Evolutionary conservation across 2,329 filamentous ascomycete species (phyloP).

Genomic region (Microthyrium microscopicum): DNA sequence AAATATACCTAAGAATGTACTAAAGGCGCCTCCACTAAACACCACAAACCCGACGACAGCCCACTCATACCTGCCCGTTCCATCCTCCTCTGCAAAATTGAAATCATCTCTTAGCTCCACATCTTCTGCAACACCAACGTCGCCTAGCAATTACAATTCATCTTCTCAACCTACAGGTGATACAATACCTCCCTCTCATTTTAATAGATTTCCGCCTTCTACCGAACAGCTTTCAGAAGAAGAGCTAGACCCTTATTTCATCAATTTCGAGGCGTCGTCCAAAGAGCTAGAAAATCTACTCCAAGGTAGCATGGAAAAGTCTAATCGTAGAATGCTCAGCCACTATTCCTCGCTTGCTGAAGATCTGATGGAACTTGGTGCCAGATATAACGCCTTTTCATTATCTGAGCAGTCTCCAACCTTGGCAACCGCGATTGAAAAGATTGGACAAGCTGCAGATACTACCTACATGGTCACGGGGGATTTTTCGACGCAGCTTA

Average conservation of each 20-base stretch:
- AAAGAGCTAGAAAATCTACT: slow-evolving; percentile 80
- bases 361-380: slow-evolving; percentile 83
- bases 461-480: slow-evolving; percentile 92
- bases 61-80: slow-evolving; percentile 76
- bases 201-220: slow-evolving; percentile 69
- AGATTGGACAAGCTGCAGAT: slow-evolving; percentile 85
- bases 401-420: slow-evolving; percentile 81
- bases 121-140: slow-evolving; percentile 33
- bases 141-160: slow-evolving; percentile 34
- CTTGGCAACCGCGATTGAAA: slow-evolving; percentile 82
- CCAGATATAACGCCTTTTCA: slow-evolving; percentile 93
- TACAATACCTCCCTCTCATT: slow-evolving; percentile 43
- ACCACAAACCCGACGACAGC: slow-evolving; percentile 80
- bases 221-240: slow-evolving; percentile 63
- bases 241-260: slow-evolving; percentile 90
- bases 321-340: slow-evolving; percentile 75
- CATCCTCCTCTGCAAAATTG: slow-evolving; percentile 71
- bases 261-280: slow-evolving; percentile 79
- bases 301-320: slow-evolving; percentile 89
- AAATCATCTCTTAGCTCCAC: slow-evolving; percentile 35
- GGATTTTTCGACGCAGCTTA: slow-evolving; percentile 73
- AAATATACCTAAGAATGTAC: slow-evolving; percentile 81
- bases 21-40: slow-evolving; percentile 90
- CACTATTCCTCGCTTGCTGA: slow-evolving; percentile 71
- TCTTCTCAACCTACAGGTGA: slow-evolving; percentile 38